Base-by-base conservation (phyloP, 1,284 basidiomycete species). In the Cryptococcus sp. region DNA sequence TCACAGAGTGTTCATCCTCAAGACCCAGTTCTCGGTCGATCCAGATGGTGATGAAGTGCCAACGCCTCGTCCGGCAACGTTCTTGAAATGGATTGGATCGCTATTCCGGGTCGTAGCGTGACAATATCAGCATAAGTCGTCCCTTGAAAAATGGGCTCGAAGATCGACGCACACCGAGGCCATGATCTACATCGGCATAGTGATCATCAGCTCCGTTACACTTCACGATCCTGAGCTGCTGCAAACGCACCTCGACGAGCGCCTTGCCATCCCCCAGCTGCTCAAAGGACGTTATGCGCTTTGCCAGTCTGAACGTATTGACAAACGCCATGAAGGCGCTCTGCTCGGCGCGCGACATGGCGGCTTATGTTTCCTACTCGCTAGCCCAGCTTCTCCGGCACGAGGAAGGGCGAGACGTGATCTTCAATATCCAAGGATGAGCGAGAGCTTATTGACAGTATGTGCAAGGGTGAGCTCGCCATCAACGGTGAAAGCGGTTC, bases 1-100 rank as follows among this genome's bases (percentile, higher is more conserved):
- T 46, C 44, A 74, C 75, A 78, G 49, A 3, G 69, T 68, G 52
- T 78, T 78, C 67, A 72, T 74, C 17, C 67, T 68, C 15, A 76
- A 59, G 1, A 78, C 73, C 76, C 76, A 78, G 60, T 75, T 76
- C 54, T 76, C 74, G 3, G 61, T 56, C 4, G 68, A 55, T 23
- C 61, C 39, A 5, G 59, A 61, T 13, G 50, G 54, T 16, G 61
- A 38, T n/a, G 60, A 48, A 10, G 50, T 47, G 16, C 54, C 57
- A 19, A 42, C 54, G 50, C 53, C 57, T 49, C 62, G 59, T 40
- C 58, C 54, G n/a, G 59, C 50, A 19, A 61, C 53, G 40, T 54
- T 63, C 54, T 75, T 76, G 73, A 78, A 78, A 55, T 76, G 71
- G 0, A 65, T 69, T 19, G 64, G 42, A 57, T 74, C 72, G 19